Evolutionary conservation across 768 basidiomycete species (phyloP), one percentile per base, ranked within the genome.

Genomic region (Termitomyces sp.): DNA sequence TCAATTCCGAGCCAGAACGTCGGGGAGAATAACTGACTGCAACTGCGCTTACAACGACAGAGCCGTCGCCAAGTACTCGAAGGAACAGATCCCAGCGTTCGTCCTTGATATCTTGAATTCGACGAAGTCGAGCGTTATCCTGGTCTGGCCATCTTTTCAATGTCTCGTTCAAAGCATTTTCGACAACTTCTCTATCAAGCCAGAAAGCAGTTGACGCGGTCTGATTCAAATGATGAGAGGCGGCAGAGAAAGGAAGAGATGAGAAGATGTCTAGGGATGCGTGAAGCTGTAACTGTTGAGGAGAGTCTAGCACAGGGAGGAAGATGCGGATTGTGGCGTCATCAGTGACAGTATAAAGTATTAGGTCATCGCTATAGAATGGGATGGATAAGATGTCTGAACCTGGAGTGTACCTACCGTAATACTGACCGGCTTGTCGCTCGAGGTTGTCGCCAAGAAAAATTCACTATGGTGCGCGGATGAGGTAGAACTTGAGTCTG

Each of bases 281-380:
- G 65, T 94, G 92, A 5, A 97, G 79, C 68, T 96, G 94, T 41
- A 97, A 77, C 66, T 84, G 81, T 60, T 85, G 83, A 12, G 93
- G 92, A 15, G 86, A 83, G 68, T 97, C 94, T 45, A 97, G 73
- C 12, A 97, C 91, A 5, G 94, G 91, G 35, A 90, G 73, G 69
- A 91, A 95, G 64, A 97, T 84, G 23, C 94, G 85, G 37, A 96
- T 68, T 5, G 87, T 87, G 0, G 89, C 82, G 63, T 94, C 90
- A 26, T 84, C 81, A 14, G 94, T 92, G 58, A 91, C 80, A 37
- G 92, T 94, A 67, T 90, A 94, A 3, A 96, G 75, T 54, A 87
- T 83, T 2, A 87, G 74, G 66, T 91, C 89, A 64, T 87, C 85
- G 42, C 90, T 91, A 60, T 4, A 37, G 56, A 14, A 51, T 11